Evolutionary conservation across 2,329 filamentous ascomycete species (phyloP).

Genomic region (Botrytis cinerea): DNA sequence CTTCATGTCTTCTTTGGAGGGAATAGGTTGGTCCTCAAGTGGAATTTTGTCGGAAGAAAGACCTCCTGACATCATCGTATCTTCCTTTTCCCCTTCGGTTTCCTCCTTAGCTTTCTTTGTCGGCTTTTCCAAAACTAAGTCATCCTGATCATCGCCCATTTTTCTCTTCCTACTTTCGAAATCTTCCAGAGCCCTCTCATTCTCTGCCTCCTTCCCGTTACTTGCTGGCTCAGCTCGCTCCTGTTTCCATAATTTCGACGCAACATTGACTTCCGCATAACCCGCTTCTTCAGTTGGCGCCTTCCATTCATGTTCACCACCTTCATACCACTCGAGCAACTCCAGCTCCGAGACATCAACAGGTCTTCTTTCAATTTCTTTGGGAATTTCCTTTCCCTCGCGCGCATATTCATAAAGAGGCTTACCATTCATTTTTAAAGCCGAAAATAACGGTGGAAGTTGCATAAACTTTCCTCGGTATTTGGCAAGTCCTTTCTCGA

Average conservation of each 20-base stretch:
- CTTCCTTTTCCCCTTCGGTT: slow-evolving; percentile 12
- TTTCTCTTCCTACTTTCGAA: slow-evolving; percentile 40
- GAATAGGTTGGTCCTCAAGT: slow-evolving; percentile 8
- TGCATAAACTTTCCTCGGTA: slow-evolving; percentile 87
- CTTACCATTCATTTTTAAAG: slow-evolving; percentile 90
- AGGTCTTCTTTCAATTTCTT: slow-evolving; percentile 77
- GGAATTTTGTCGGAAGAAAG: slow-evolving; percentile 31
- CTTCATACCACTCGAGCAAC: slow-evolving; percentile 80
- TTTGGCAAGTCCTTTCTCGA: slow-evolving; percentile 72
- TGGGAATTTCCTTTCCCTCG: slow-evolving; percentile 81
- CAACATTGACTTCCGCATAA: slow-evolving; percentile 72
- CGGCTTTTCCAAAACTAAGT: slow-evolving; percentile 38
- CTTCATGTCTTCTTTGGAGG: slow-evolving; percentile 25
- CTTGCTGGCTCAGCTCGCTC: slow-evolving; percentile 48
- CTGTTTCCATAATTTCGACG: slow-evolving; percentile 68
- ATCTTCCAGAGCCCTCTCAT: slow-evolving; percentile 46
- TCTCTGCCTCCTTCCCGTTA: slow-evolving; percentile 18
- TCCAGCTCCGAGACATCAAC: slow-evolving; percentile 79
- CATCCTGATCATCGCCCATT: slow-evolving; percentile 39
- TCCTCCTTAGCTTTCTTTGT: slow-evolving; percentile 34
- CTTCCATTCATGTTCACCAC: slow-evolving; percentile 74
- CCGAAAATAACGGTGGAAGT: slow-evolving; percentile 89
- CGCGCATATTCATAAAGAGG: slow-evolving; percentile 94
- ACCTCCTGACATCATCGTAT: slow-evolving; percentile 41
- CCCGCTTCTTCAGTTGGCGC: slow-evolving; percentile 82